Evolutionary conservation across 441 rosid species (phyloP).

Genomic region (Heliophila coronopifolia): DNA sequence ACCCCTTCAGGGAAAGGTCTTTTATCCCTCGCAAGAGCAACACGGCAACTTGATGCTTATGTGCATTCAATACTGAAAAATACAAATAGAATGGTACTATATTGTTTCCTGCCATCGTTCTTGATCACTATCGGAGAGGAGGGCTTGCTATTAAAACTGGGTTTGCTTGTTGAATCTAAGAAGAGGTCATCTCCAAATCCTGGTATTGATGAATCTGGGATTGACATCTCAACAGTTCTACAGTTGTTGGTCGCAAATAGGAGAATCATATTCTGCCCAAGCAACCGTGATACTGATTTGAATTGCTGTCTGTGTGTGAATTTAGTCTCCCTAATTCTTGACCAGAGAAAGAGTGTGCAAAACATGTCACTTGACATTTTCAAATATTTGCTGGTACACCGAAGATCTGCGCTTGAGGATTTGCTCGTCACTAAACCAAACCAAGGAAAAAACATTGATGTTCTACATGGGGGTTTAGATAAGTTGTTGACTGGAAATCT

Average conservation of each 20-base stretch:
- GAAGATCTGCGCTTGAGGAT: slow-evolving; percentile 88
- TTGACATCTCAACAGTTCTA: slow-evolving; percentile 75
- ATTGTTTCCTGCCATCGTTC: slow-evolving; percentile 94
- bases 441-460: slow-evolving; percentile 80
- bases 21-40: slow-evolving; percentile 80
- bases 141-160: slow-evolving; percentile 67
- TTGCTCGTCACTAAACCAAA: slow-evolving; percentile 84
- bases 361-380: slow-evolving; percentile 78
- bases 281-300: slow-evolving; percentile 90
- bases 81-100: slow-evolving; percentile 82
- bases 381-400: slow-evolving; percentile 83
- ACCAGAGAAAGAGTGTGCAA: slow-evolving; percentile 78
- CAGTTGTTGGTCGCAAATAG: slow-evolving; percentile 94
- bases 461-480: slow-evolving; percentile 94
- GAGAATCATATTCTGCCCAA: slow-evolving; percentile 86
- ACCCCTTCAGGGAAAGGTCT: slow-evolving; percentile 90
- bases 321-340: slow-evolving; percentile 76
- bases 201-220: slow-evolving; percentile 68
- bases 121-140: slow-evolving; percentile 87
- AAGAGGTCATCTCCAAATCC: slow-evolving; percentile 44
- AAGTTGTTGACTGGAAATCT: slow-evolving; percentile 77
- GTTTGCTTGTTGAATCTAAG: slow-evolving; percentile 69
- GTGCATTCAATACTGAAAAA: slow-evolving; percentile 89
- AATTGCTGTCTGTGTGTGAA: slow-evolving; percentile 94
- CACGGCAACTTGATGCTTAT: slow-evolving; percentile 85